Evolutionary conservation across 805 yeast genomes (phyloP).

Genomic region (Saccharomycopsis synnaedendra): DNA sequence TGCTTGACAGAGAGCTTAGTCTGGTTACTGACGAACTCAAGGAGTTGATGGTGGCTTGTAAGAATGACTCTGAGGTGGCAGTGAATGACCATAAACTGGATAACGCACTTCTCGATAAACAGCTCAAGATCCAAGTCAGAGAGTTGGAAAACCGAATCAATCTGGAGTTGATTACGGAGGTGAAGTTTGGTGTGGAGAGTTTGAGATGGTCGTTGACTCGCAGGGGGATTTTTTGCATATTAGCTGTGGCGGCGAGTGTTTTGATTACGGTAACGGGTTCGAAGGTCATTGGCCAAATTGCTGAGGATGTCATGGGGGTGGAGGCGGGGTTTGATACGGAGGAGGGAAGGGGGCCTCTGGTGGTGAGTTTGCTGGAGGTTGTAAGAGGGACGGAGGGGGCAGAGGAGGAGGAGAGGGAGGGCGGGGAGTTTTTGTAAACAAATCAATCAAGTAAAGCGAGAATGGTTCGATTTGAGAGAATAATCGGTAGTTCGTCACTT

Average conservation of each 20-base stretch:
- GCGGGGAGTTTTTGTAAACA: too few species aligned
- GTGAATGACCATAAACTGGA: constrained; percentile 80
- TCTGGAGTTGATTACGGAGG: constrained; percentile 68
- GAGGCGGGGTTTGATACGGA: not conserved
- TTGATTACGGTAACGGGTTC: constrained; percentile 14
- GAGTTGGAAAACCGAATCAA: constrained; percentile 78
- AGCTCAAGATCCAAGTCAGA: constrained; percentile 58
- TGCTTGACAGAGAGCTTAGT: constrained; percentile 61
- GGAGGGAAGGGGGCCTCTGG: too few species aligned
- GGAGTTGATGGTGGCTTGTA: constrained; percentile 45
- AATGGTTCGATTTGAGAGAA: too few species aligned
- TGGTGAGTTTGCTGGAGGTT: too few species aligned
- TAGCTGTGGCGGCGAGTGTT: constrained; percentile 16
- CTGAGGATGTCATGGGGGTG: not conserved
- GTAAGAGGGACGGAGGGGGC: too few species aligned
- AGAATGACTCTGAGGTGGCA: constrained; percentile 73
- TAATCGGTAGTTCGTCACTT: too few species aligned
- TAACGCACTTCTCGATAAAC: constrained; percentile 63
- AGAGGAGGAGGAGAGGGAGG: too few species aligned
- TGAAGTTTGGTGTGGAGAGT: constrained; percentile 78
- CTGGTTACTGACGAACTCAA: constrained; percentile 68
- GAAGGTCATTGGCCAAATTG: constrained; percentile 5
- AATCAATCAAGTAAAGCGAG: too few species aligned
- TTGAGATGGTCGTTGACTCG: constrained; percentile 90
- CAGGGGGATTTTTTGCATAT: constrained; percentile 52